Base-by-base conservation (phyloP, 192 early-diverging fungal species). In the Coemansia sp. region DNA sequence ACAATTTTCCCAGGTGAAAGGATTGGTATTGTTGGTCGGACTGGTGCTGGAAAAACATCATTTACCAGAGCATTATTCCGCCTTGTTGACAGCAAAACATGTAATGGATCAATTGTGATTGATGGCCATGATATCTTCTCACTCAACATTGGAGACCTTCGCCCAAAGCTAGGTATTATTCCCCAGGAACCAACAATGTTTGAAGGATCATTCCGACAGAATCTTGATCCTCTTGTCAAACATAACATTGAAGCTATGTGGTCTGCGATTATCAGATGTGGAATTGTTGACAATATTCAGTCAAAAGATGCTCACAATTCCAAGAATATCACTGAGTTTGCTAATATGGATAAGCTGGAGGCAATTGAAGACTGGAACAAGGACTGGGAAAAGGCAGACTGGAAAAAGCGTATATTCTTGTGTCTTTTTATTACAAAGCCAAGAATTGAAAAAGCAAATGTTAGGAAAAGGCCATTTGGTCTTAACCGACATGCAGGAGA, bases 11-110 rank as follows among this genome's bases (percentile, higher is more conserved):
- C 74, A 11, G 68, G 74, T n/a, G 83, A 86, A 60, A 86, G 86
- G 57, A 74, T 88, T 59, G 87, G 87, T 15, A 76, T 88, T 23
- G 87, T 88, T 6, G 87, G 87, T 4, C 72, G 85, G 2, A 85
- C 85, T 1, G 95, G 91, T 36, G 91, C 91, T 15, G 90, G 90
- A 17, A 94, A 93, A 66, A 84, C 86, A 1, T 84, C 90, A 1
- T 65, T 93, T 14, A 76, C 83, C 19, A 65, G 90, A 52, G 82
- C 86, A 1, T 72, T 94, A 13, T 93, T 92, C 74, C 75, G 90
- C 0, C 82, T 94, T 38, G 72, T 90, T 0, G 82, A 86, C 27
- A 61, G 75, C 11, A 57, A 60, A 0, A 44, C 22, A 6, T 47
- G 44, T 22, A 59, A 50, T 14, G 91, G 92, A 0, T 63, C 65